Evolutionary conservation across 2,329 filamentous ascomycete species (phyloP), one percentile per base, ranked within the genome.

Genomic region (Microascus cirrosus): DNA sequence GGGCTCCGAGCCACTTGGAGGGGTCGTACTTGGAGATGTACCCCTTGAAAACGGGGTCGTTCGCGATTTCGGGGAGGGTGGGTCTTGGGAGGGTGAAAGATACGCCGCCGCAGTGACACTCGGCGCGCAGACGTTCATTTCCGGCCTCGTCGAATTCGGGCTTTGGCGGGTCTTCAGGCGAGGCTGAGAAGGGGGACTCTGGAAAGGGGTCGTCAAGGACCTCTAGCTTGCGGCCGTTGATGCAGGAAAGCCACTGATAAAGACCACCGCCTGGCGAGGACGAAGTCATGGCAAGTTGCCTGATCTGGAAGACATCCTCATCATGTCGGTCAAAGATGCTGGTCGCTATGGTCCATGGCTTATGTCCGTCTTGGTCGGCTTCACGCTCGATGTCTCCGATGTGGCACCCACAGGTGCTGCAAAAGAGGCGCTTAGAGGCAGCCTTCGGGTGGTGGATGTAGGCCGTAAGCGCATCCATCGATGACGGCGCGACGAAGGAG

Each of bases 51-150:
- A 66, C 67, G 4, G 24, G 25, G 4, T 65, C 63, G 54, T 73
- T 65, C 1, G 64, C 60, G 28, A 67, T 61, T 2, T 68, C 64
- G 18, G 65, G 64, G 5, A 67, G 56, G 3, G 64, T 67, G 1
- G 76, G 77, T 2, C 74, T 69, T 11, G 67, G 62, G 34, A 79
- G 66, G 5, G 72, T 73, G 62, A 79, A 78, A 3, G 71, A 74
- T 0, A 79, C 72, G 11, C 77, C 76, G 48, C 72, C 74, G 59
- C 77, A 80, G 58, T 72, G 68, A 61, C 77, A 79, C 60, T 76
- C 60, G 0, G 69, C 76, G 0, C 71, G 70, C 12, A 80, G 68
- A 20, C 70, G 63, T 42, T 76, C 71, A 50, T 69, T 62, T 11
- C 73, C 73, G 10, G 71, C 63, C 0, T 58, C 42, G 20, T 48